Base-by-base conservation (phyloP, 1,139 yeast species). In the Debaryomyces sp. region DNA sequence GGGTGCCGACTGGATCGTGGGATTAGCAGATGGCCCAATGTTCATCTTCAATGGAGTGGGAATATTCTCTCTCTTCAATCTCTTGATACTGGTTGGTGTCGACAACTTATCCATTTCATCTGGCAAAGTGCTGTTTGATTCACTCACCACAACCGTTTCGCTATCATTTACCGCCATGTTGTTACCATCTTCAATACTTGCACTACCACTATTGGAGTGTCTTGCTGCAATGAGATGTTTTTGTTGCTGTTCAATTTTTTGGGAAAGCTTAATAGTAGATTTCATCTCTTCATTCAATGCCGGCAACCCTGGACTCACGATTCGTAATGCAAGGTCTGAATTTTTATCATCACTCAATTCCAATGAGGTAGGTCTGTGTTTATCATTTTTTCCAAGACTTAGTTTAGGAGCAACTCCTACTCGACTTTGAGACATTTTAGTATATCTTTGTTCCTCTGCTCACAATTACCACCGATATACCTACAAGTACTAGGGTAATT, bases 261-360 rank as follows among this genome's bases (percentile, higher is more conserved):
- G 77, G 40, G 81, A 75, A 13, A 75, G 64, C 49, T 70, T 64
- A 44, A 80, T 69, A 1, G 83, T 78, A 34, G 72, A 59, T 50
- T 71, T 71, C 82, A 80, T 77, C 54, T 77, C 80, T 27, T 70
- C 71, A 53, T 67, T 71, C 33, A 78, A 58, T 12, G 70, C 72
- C 3, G 81, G 78, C 33, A 78, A 60, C 0, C 82, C 82, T n/a
- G 84, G 84, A 50, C 73, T 65, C 9, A 73, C 78, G 29, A 74
- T 68, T 33, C 77, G 59, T 41, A 71, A 58, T 10, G 77, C 77
- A 45, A 71, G 56, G 41, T 70, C 70, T 5, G 23, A 27, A 32
- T 30, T 32, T 18, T 32, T 30, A 15, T 32, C 41, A 13, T 44
- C 39, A 12, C 37, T 38, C 18, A 65, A 54, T 33, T 62, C 55